Conservation (phyloP, 2,329 filamentous ascomycete species). For the Aulographum hederae region DNA sequence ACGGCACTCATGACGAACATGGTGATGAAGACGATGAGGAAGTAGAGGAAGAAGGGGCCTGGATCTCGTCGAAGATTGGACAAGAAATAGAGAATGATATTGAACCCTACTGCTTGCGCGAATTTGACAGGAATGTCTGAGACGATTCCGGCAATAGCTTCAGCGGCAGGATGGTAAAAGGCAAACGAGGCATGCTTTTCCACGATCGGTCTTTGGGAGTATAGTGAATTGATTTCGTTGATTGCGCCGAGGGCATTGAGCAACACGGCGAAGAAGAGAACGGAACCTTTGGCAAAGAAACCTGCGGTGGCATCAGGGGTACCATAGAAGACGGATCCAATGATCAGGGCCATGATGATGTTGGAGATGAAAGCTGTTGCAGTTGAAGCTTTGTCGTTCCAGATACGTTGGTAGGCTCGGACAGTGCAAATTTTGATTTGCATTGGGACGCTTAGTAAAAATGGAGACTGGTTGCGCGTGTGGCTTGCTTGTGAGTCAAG, state of each 20-base stretch:
- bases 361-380: slow-evolving; percentile 25
- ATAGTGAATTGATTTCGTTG: slow-evolving; percentile 31
- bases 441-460: slow-evolving; percentile 36
- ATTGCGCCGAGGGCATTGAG: slow-evolving; percentile 41
- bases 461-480: slow-evolving; percentile 35
- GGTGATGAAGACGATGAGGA: slow-evolving; percentile 22
- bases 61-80: slow-evolving; percentile 25
- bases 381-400: slow-evolving; percentile 32
- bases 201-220: slow-evolving; percentile 27
- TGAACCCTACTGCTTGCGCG: slow-evolving; percentile 21
- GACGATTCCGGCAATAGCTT: slow-evolving; percentile 9
- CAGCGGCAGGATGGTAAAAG: slow-evolving; percentile 17
- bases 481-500: slow-evolving; percentile 33
- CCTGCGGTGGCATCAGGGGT: slow-evolving; percentile 29
- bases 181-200: slow-evolving; percentile 28
- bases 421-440: slow-evolving; percentile 33
- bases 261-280: slow-evolving; percentile 42
- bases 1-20: slow-evolving; percentile 26
- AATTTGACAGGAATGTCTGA: slow-evolving; percentile 28
- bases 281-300: slow-evolving; percentile 36
- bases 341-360: slow-evolving; percentile 38
- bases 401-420: slow-evolving; percentile 33
- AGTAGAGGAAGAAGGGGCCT: slow-evolving; percentile 29
- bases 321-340: slow-evolving; percentile 42
- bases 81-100: slow-evolving; percentile 32